Percentiles rank a stretch among this genome's conserved stretches.
Conservation (phyloP, 345 rosid genomes). For the Pistacia atlantica region DNA sequence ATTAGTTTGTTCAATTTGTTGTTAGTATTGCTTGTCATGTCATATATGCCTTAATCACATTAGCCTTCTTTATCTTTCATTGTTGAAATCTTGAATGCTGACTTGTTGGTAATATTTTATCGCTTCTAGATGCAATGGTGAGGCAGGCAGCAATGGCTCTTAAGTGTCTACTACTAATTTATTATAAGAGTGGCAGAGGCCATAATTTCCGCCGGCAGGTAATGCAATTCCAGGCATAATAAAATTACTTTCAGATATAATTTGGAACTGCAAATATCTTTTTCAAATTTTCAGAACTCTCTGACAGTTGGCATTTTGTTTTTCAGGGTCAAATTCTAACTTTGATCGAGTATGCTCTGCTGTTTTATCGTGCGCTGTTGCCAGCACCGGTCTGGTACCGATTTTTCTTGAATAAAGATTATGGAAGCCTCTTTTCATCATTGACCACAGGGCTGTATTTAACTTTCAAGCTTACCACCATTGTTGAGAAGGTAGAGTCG, state of each 20-base stretch:
- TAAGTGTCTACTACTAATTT: slow-evolving; percentile 57
- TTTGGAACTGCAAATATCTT: background rate
- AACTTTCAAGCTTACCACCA: slow-evolving; percentile 83
- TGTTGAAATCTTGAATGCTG: background rate
- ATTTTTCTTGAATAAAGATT: slow-evolving; percentile 83
- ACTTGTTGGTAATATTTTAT: background rate
- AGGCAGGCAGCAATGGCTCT: slow-evolving; percentile 57
- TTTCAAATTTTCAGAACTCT: background rate
- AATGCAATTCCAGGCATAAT: background rate
- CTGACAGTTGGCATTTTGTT: slow-evolving; percentile 18
- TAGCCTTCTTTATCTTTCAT: background rate
- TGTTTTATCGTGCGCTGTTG: slow-evolving; percentile 74
- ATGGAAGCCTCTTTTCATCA: slow-evolving; percentile 87
- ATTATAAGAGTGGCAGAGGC: slow-evolving; percentile 57
- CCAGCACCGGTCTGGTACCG: slow-evolving; percentile 95
- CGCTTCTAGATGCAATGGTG: slow-evolving; percentile 53
- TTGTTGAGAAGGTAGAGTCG: slow-evolving; percentile 82
- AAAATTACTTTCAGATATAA: background rate
- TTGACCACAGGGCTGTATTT: slow-evolving; percentile 78
- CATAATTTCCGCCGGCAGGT: slow-evolving; percentile 62
- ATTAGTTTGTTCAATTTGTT: background rate
- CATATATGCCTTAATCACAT: background rate
- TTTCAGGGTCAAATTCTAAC: slow-evolving; percentile 86
- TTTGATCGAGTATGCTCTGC: slow-evolving; percentile 66
- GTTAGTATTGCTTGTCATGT: background rate